phyloP scores from a whole-genome alignment of 345 rosid genomes.

The Zanthoxylum bungeanum region DNA sequence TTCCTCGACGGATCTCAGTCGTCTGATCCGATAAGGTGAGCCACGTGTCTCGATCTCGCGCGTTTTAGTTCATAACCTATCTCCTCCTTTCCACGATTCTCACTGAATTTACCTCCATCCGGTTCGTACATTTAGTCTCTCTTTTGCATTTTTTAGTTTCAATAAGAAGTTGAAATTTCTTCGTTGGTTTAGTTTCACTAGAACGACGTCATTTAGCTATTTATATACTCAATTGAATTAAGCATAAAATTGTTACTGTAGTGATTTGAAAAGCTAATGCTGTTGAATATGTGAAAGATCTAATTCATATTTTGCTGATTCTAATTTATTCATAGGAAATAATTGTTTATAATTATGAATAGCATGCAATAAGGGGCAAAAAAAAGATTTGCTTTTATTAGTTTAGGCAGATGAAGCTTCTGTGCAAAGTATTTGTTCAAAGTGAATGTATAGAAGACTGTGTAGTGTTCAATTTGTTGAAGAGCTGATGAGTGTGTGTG shows the following conservation, averaged over 20 bases:
- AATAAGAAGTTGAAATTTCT: neutral
- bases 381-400: neutral
- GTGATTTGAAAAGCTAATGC: neutral
- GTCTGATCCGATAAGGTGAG: slow-evolving; percentile 10
- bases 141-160: neutral
- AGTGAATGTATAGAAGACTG: neutral
- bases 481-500: neutral
- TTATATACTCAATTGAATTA: neutral
- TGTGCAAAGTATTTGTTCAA: neutral
- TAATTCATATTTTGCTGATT: neutral
- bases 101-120: neutral
- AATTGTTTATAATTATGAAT: neutral
- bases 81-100: neutral
- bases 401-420: neutral
- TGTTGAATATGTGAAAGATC: slow-evolving; percentile 11
- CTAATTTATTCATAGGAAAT: neutral
- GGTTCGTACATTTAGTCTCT: neutral
- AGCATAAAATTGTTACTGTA: neutral
- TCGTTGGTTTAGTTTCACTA: neutral
- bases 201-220: neutral
- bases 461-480: neutral
- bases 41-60: slow-evolving; percentile 9
- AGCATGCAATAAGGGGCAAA: neutral
- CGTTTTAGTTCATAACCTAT: neutral
- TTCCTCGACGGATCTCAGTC: slow-evolving; percentile 17